Evolutionary conservation across 164 flowering plant genomes (phyloP).

Genomic region (Warburgia ugandensis): DNA sequence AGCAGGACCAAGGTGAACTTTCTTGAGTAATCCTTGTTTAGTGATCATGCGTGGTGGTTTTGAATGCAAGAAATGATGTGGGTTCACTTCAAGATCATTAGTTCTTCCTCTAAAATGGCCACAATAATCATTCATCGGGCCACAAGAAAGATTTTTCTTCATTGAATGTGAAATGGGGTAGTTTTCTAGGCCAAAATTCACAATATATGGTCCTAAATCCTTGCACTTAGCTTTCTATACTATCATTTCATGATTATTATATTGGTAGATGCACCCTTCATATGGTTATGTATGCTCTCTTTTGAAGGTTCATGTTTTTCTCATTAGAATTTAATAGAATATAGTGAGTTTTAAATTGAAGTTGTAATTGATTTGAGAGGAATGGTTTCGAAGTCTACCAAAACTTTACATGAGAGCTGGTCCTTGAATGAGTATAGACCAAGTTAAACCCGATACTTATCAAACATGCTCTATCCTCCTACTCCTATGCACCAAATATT

Average conservation of each 20-base stretch:
- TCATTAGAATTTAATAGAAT: background rate
- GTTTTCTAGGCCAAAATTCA: background rate
- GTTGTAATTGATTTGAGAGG: constrained; percentile 11
- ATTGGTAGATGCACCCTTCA: background rate
- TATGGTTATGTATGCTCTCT: constrained; percentile 14
- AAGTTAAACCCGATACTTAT: constrained; percentile 25
- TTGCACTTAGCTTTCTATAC: background rate
- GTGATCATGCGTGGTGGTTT: background rate
- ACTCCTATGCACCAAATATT: background rate
- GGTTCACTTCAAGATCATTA: constrained; percentile 21
- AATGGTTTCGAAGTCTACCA: constrained; percentile 23
- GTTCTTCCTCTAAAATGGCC: constrained; percentile 16
- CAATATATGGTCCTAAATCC: background rate
- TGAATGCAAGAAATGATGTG: constrained; percentile 5
- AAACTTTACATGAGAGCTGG: constrained; percentile 26
- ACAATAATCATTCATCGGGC: constrained; percentile 11
- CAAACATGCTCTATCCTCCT: constrained; percentile 1
- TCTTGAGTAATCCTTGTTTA: background rate
- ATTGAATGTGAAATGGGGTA: background rate
- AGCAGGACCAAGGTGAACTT: background rate
- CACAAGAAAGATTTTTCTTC: background rate
- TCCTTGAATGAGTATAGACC: constrained; percentile 27
- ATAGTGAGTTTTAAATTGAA: constrained; percentile 8
- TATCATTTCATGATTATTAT: background rate
- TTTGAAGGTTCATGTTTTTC: constrained; percentile 15